Conservation (phyloP, 495 filamentous ascomycete species). For the Hypoxylon cercidicola region DNA sequence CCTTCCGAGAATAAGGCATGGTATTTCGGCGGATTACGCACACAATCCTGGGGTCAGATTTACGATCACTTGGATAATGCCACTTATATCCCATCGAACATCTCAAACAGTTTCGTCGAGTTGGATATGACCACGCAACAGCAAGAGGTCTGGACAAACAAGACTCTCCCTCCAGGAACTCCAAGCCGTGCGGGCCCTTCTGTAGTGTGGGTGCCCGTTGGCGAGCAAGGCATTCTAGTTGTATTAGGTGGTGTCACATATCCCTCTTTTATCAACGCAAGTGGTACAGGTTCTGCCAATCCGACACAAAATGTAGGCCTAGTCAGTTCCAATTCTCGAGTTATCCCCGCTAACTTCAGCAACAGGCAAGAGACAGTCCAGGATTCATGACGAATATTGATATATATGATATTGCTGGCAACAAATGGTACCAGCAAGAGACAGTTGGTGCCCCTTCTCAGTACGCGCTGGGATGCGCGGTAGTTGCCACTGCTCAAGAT, state of each 20-base stretch:
- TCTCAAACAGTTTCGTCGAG: conserved; percentile 65
- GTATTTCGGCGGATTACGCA: conserved; percentile 74
- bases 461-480: conserved; percentile 71
- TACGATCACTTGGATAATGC: conserved; percentile 45
- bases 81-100: conserved; percentile 46
- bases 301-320: conserved; percentile 55
- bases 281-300: conserved; percentile 49
- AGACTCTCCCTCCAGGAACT: conserved; percentile 61
- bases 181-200: conserved; percentile 69
- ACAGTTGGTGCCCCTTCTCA: conserved; percentile 66
- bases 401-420: conserved; percentile 71
- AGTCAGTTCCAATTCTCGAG: background rate
- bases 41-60: conserved; percentile 58
- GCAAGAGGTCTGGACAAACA: conserved; percentile 64
- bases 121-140: conserved; percentile 67
- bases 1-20: conserved; percentile 79
- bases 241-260: conserved; percentile 73
- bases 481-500: conserved; percentile 70
- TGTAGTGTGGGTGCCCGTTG: conserved; percentile 76
- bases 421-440: conserved; percentile 70
- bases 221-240: conserved; percentile 69
- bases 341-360: conserved; percentile 19
- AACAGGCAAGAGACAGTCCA: conserved; percentile 60
- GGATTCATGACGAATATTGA: conserved; percentile 71
- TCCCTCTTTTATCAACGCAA: conserved; percentile 51